These are phyloP conservation scores for Trichosanthes truncata DNA, from an alignment of 306 rosid species.

Conservation along the genomic window DNA sequence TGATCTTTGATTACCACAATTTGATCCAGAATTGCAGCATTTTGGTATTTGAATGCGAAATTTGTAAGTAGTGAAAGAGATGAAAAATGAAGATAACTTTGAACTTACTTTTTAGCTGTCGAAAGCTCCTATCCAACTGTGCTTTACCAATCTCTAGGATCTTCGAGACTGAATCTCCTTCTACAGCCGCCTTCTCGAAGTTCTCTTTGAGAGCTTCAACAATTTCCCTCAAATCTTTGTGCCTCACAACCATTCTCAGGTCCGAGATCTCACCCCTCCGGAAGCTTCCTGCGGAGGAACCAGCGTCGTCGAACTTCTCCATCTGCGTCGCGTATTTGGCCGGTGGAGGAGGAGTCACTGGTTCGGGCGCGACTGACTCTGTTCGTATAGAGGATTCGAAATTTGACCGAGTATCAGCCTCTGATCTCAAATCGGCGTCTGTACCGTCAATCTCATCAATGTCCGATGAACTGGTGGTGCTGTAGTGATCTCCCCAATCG, in stretches of 20 bases:
- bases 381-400: conserved; percentile 46
- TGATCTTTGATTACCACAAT: neutral
- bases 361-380: conserved; percentile 21
- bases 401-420: conserved; percentile 56
- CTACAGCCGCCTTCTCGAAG: conserved; percentile 68
- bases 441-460: conserved; percentile 42
- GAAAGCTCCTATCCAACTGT: conserved; percentile 82
- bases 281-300: conserved; percentile 27
- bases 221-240: conserved; percentile 81
- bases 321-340: conserved; percentile 19
- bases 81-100: neutral
- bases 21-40: neutral
- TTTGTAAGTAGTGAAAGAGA: conserved; percentile 6
- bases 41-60: neutral
- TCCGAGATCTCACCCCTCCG: conserved; percentile 42
- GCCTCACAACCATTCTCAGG: conserved; percentile 87
- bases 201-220: conserved; percentile 70
- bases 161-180: conserved; percentile 77
- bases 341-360: conserved; percentile 4
- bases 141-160: conserved; percentile 77
- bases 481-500: conserved; percentile 92
- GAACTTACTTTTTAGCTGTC: conserved; percentile 67
- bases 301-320: conserved; percentile 26
- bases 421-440: conserved; percentile 49
- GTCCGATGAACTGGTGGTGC: conserved; percentile 57